phyloP scores from a whole-genome alignment of 139 green algal genomes.

The Chlorella sp. region DNA sequence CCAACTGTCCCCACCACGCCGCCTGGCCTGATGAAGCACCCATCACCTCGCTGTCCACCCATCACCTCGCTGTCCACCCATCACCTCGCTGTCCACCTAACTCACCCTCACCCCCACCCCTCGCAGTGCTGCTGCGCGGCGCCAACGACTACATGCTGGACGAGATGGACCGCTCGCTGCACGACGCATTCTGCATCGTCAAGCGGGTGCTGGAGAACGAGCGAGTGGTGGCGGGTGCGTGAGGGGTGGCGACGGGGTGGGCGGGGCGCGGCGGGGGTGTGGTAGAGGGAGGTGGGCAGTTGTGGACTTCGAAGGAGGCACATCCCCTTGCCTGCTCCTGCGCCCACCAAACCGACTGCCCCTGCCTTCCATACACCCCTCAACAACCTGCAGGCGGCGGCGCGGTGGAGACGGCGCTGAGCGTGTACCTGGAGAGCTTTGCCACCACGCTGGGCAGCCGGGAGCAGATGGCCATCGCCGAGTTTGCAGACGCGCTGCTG shows the following conservation, averaged over 20 bases:
- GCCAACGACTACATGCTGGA: slow-evolving; percentile 99
- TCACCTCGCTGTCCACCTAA: too few relatives aligned
- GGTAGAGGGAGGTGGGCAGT: background rate
- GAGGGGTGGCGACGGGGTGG: too few relatives aligned
- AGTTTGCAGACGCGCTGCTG: slow-evolving; percentile 92
- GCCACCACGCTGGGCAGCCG: slow-evolving; percentile 93
- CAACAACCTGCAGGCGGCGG: slow-evolving; percentile 73
- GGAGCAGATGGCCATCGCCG: slow-evolving; percentile 98
- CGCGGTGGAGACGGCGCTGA: slow-evolving; percentile 94
- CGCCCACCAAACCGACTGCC: too few relatives aligned
- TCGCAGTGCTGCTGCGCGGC: slow-evolving; percentile 87
- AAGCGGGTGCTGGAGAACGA: slow-evolving; percentile 97
- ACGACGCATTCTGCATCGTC: slow-evolving; percentile 98
- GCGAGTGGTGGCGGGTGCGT: slow-evolving; percentile 81
- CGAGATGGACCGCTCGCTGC: slow-evolving; percentile 97
- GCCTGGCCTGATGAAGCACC: too few relatives aligned
- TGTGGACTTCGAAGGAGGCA: background rate
- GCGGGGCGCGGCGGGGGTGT: background rate
- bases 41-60: too few relatives aligned
- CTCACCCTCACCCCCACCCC: too few relatives aligned
- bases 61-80: too few relatives aligned
- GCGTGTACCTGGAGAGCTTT: slow-evolving; percentile 95
- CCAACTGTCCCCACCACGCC: too few relatives aligned
- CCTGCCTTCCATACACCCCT: background rate
- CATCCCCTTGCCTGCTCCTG: too few relatives aligned